Base-by-base conservation (phyloP, 345 rosid genomes). In the Syzygium jambos region DNA sequence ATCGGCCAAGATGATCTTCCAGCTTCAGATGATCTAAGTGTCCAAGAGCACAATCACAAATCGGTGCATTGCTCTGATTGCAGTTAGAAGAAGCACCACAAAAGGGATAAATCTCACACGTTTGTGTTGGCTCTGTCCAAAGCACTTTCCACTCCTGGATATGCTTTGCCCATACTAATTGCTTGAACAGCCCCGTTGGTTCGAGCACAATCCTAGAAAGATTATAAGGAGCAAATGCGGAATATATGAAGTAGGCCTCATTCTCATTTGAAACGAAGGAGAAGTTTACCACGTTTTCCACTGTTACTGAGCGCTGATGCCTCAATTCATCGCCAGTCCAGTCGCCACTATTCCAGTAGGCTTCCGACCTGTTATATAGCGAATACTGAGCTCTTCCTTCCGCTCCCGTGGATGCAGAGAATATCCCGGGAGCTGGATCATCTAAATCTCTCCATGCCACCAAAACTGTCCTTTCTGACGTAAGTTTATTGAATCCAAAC, bases 71-170 rank as follows among this genome's bases (percentile, higher is more conserved):
- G 6, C 51, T 25, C 57, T 52, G 87, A 9, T 55, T 63, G 85
- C 92, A 90, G 52, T 12, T 34, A 43, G 87, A 88, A 78, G 87
- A 92, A 82, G 89, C 84, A 51, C 93, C 93, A 54, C 93, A 93
- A 41, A 27, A 57, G 56, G 84, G 91, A 29, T 88, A 89, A 34
- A 88, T 89, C 6, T 86, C 83, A 22, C 89, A 90, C 22, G 52
- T 61, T 6, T 11, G 16, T 16, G 59, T 77, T 61, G 93, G 94
- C 29, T 78, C 68, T n/a, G 85, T 2, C 92, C 89, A 91, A 73
- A 89, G 25, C 38, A 53, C 6, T 8, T 9, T 7, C 94, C 94
- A 93, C 11, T 86, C 9, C 49, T 78, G n/a, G 57, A 41, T 12
- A 4, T 43, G 2, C 25, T 17, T 54, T 30, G 41, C 30, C 92